Conservation (phyloP, 306 rosid genomes). For the Senna siamea region DNA sequence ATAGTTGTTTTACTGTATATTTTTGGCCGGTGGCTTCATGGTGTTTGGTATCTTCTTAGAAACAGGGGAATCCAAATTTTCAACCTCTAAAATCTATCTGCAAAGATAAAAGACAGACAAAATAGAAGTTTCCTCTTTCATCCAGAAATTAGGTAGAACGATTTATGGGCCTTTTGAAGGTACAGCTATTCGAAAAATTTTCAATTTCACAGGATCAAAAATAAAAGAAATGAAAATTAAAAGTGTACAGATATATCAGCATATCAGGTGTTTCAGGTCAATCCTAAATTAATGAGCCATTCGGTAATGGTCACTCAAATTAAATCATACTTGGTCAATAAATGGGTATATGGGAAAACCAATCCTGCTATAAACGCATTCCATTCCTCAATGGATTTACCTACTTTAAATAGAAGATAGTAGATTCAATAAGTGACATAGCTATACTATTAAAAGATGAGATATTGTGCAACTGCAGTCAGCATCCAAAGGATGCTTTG, state of each 20-base stretch:
- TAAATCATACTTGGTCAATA: not conserved
- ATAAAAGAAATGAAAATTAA: not conserved
- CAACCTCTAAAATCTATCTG: not conserved
- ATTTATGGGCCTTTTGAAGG: not conserved
- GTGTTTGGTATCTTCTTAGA: too few species aligned
- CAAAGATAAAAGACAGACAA: too few species aligned
- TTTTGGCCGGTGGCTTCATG: too few species aligned
- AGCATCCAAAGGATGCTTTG: not conserved
- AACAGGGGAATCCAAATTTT: too few species aligned
- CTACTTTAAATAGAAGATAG: not conserved
- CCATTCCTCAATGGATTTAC: not conserved
- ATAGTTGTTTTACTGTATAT: too few species aligned
- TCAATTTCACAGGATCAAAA: not conserved
- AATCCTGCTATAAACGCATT: not conserved
- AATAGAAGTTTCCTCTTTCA: too few species aligned
- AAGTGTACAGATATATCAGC: not conserved
- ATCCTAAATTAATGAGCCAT: too few species aligned
- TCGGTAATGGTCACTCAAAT: not conserved
- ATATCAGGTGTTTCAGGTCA: not conserved
- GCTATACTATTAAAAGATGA: not conserved
- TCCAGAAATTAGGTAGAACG: too few species aligned
- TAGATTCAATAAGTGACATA: not conserved
- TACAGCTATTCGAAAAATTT: not conserved
- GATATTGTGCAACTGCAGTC: not conserved
- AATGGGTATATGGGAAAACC: not conserved